A percentile compares a stretch with the other conserved stretches of the same genome.
phyloP scores from a whole-genome alignment of 768 basidiomycete species.

The Rubroboletus pulcherrimus region DNA sequence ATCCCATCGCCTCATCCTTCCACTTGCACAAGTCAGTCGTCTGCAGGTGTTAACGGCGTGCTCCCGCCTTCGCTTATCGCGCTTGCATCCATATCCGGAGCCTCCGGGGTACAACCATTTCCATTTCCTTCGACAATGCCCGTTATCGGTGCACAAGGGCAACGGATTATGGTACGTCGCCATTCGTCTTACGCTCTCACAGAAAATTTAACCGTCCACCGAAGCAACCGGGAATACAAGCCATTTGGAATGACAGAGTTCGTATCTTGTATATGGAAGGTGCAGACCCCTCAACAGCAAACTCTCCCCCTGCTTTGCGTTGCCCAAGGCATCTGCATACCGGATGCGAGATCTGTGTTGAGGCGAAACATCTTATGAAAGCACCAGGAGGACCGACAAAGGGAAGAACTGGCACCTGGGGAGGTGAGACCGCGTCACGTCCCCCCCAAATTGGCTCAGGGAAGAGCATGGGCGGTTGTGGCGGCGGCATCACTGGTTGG shows the following conservation, averaged over 20 bases:
- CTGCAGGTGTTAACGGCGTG: constrained; percentile 14
- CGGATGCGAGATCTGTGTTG: constrained; percentile 75
- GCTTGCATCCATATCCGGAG: constrained; percentile 30
- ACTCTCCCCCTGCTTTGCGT: constrained; percentile 58
- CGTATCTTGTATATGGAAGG: constrained; percentile 55
- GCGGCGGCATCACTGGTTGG: constrained; percentile 65
- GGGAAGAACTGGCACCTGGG: constrained; percentile 23
- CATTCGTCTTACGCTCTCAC: neutral
- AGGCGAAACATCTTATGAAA: constrained; percentile 42
- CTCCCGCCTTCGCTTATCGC: constrained; percentile 28
- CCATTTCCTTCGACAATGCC: constrained; percentile 5
- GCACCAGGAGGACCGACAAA: constrained; percentile 25
- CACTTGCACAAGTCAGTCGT: constrained; percentile 17
- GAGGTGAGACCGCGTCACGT: constrained; percentile 24
- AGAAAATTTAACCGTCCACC: neutral
- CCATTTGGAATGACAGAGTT: constrained; percentile 39
- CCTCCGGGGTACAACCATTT: constrained; percentile 5
- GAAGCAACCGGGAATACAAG: constrained; percentile 16
- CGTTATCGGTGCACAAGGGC: constrained; percentile 4
- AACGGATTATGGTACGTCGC: constrained; percentile 13
- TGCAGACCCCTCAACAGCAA: constrained; percentile 56
- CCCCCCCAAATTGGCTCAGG: constrained; percentile 19
- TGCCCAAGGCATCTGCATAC: constrained; percentile 73
- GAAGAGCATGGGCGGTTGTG: constrained; percentile 28
- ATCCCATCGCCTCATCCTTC: constrained; percentile 26